Base-by-base conservation (phyloP, 148 eudicot species). In the Cornus suecica region DNA sequence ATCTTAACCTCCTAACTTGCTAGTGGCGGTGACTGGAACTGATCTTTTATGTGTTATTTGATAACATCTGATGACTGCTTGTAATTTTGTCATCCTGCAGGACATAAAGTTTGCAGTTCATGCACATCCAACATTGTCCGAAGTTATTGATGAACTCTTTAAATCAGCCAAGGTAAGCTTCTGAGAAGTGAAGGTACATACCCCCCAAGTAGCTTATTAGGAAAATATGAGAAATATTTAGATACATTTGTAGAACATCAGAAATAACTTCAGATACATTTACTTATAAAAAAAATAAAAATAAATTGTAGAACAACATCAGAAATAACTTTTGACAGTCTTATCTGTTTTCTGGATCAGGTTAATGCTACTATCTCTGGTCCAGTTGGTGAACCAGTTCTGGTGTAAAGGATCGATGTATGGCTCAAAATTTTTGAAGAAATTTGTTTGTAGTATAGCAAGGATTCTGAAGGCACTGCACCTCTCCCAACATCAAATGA, bases 41-140 rank as follows among this genome's bases (percentile, higher is more conserved):
- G 2, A 1, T 13, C 15, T 48, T 48, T 48, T 48, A 16, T 1
- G 15, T 3, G 54, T 48, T 48, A 48, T 48, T 48, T 18, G 15
- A 48, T 48, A 48, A 48, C 54, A 18, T 6, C 22, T 22, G 24
- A 58, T 58, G 25, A 58, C 41, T 52, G 42, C 9, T 37, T 37
- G 42, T 56, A 10, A 18, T 4, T 56, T 27, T 31, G 31, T 60
- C 52, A 76, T 61, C 68, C 32, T 87, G 68, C 89, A 91, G 98
- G 98, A 94, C 82, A 79, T 93, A 32, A 90, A 93, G 79, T 83
- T 83, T 69, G 92, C 93, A 51, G 98, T 94, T 72, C 97, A 94
- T 78, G 98, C 93, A 60, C 98, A 94, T 82, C 98, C 94, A 76
- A 94, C 98, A 18, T 70, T 94, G 79, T 94, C 97, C 75, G 91